Conservation (phyloP, 2,329 filamentous ascomycete genomes). For the Stemphylium lycopersici region DNA sequence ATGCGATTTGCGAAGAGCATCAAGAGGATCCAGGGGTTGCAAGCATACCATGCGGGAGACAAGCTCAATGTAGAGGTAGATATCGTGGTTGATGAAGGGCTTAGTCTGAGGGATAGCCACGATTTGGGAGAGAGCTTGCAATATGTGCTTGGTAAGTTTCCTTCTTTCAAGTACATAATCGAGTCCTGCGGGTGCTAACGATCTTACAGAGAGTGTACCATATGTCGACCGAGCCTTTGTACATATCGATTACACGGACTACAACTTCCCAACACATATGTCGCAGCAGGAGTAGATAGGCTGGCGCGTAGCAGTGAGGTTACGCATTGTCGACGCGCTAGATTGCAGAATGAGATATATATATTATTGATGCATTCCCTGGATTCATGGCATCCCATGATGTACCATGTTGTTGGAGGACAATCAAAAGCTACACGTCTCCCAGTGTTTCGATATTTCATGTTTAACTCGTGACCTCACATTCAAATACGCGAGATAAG, state of each 20-base stretch:
- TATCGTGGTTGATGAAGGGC: conserved; percentile 79
- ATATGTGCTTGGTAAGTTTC: conserved; percentile 69
- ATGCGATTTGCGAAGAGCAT: conserved; percentile 94
- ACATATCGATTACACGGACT: conserved; percentile 58
- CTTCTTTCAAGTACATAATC: not conserved
- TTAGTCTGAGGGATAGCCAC: conserved; percentile 78
- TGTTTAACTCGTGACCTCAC: no score
- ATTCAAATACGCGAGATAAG: no score
- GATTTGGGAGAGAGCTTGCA: conserved; percentile 79
- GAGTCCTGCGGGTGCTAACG: conserved; percentile 11
- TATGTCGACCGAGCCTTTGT: conserved; percentile 67
- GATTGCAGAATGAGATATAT: no score
- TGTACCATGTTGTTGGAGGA: no score
- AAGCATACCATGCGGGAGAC: conserved; percentile 84
- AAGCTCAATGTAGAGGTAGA: conserved; percentile 85
- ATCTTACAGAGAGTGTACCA: conserved; percentile 68
- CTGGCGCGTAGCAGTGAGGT: no score
- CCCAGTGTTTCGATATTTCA: no score
- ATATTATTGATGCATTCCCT: no score
- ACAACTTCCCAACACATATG: conserved; percentile 60
- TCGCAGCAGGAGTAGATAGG: conserved; percentile 50
- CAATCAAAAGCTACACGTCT: no score
- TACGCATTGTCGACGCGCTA: no score
- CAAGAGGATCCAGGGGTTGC: conserved; percentile 80
- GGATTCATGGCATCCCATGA: no score